Evolutionary conservation across 2,329 filamentous ascomycete species (phyloP).

Genomic region (Incumbomyces lentus): DNA sequence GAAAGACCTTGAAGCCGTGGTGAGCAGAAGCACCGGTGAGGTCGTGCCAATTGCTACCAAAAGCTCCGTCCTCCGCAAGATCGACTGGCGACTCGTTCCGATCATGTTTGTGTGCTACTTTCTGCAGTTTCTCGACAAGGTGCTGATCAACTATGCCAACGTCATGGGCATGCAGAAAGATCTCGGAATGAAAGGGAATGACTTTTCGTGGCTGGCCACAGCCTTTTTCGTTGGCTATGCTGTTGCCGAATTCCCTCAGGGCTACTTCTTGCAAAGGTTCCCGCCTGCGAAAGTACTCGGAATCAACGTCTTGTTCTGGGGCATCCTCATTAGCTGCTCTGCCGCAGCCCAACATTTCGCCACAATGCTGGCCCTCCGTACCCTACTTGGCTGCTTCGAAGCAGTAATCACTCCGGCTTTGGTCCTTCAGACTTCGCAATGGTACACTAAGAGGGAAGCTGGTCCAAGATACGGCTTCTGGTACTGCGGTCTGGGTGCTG

Average conservation of each 20-base stretch:
- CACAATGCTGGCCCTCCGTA: slow-evolving; percentile 35
- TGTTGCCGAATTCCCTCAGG: slow-evolving; percentile 35
- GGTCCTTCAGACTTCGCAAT: slow-evolving; percentile 43
- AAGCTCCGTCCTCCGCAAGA: slow-evolving; percentile 22
- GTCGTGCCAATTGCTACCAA: not conserved
- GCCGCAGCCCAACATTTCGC: slow-evolving; percentile 34
- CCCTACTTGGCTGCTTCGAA: slow-evolving; percentile 40
- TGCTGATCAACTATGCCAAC: slow-evolving; percentile 46
- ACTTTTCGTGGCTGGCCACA: slow-evolving; percentile 47
- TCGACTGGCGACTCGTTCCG: slow-evolving; percentile 26
- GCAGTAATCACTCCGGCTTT: slow-evolving; percentile 40
- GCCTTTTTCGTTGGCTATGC: slow-evolving; percentile 47
- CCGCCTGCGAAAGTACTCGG: slow-evolving; percentile 18
- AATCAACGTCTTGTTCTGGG: slow-evolving; percentile 27
- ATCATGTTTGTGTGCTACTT: slow-evolving; percentile 26
- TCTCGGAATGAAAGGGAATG: slow-evolving; percentile 36
- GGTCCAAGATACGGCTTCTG: slow-evolving; percentile 22
- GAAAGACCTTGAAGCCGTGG: not conserved
- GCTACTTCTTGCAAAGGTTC: slow-evolving; percentile 25
- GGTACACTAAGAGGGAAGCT: slow-evolving; percentile 37
- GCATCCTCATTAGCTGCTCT: slow-evolving; percentile 34
- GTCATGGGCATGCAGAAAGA: slow-evolving; percentile 46
- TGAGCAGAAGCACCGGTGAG: not conserved
- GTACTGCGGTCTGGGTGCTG: slow-evolving; percentile 17
- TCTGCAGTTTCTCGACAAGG: slow-evolving; percentile 28